A percentile compares a stretch with the other conserved stretches of the same genome.
These are phyloP conservation scores for Delphinella strobiligena DNA, from an alignment of 2,329 filamentous ascomycete species.

Conservation along the genomic window DNA sequence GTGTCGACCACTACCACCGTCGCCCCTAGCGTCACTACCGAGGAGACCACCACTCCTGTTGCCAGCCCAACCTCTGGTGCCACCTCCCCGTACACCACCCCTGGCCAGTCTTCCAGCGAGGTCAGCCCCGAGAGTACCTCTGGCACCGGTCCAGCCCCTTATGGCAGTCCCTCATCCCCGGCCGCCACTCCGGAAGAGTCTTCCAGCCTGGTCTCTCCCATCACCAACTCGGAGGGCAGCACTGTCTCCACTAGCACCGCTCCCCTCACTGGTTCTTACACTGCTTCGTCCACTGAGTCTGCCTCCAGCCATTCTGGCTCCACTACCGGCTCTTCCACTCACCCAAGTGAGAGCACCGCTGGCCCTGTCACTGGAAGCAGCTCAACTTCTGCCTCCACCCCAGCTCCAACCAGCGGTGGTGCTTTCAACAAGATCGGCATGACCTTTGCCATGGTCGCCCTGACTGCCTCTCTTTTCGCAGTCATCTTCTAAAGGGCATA, in stretches of 20 bases:
- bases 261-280: no score
- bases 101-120: background rate
- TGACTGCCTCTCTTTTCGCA: slow-evolving; percentile 4
- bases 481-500: no score
- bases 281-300: background rate
- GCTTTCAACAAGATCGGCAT: background rate
- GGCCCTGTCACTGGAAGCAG: no score
- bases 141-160: no score
- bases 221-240: no score
- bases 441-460: background rate
- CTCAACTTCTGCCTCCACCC: background rate
- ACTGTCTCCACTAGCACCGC: no score
- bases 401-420: background rate
- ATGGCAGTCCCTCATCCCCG: no score
- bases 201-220: no score
- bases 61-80: background rate
- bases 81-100: no score
- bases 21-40: background rate
- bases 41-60: background rate
- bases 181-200: no score
- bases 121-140: background rate
- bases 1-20: background rate
- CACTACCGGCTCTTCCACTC: background rate
- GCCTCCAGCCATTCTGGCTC: slow-evolving; percentile 1
- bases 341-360: no score